These are phyloP conservation scores for Trichosporon sp. DNA, from an alignment of 1,284 basidiomycete genomes.

Conservation along the genomic window DNA sequence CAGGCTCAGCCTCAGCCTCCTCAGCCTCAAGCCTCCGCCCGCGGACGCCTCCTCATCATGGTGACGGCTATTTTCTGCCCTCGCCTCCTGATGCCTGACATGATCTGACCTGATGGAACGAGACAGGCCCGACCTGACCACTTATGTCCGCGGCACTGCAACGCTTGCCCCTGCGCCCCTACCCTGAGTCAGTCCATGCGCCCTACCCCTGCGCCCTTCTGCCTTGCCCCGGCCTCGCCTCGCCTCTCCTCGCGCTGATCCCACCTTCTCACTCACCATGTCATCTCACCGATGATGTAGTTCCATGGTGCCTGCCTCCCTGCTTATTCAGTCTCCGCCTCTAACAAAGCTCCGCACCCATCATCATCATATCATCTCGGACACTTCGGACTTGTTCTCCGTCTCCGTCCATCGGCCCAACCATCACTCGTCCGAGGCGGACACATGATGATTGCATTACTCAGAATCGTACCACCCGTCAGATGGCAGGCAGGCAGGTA, in stretches of 20 bases:
- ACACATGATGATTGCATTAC: too few relatives aligned
- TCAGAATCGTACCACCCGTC: background rate
- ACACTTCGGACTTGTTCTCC: background rate
- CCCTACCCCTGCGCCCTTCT: too few relatives aligned
- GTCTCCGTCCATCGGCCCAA: background rate
- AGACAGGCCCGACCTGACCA: background rate
- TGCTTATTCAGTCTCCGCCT: background rate
- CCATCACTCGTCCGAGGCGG: background rate
- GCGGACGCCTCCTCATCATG: too few relatives aligned
- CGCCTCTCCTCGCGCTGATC: background rate
- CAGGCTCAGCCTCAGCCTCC: too few relatives aligned
- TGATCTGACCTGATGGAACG: too few relatives aligned
- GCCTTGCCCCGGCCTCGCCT: too few relatives aligned
- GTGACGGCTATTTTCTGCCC: background rate
- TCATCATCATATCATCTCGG: background rate
- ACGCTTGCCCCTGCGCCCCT: too few relatives aligned
- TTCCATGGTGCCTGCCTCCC: background rate
- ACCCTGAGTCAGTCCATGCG: too few relatives aligned
- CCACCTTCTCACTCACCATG: background rate
- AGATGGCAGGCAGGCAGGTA: too few relatives aligned
- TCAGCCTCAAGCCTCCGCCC: too few relatives aligned
- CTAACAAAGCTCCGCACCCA: background rate
- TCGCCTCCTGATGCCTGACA: too few relatives aligned
- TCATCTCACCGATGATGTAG: background rate
- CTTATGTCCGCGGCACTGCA: background rate